Conservation (phyloP, 1,284 basidiomycete species). For the Irpex sp. region DNA sequence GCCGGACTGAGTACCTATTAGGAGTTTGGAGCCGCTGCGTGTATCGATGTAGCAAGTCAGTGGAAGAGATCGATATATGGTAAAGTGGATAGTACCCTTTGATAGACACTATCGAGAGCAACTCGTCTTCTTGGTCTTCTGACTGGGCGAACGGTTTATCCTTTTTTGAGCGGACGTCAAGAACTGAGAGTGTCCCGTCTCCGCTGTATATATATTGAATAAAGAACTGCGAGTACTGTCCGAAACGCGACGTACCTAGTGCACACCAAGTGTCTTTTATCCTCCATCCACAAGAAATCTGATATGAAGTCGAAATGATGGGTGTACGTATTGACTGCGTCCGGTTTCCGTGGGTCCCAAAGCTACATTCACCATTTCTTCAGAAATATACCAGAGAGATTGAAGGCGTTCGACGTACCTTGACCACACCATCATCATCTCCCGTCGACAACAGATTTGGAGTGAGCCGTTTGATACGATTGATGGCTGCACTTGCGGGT, state of each 20-base stretch:
- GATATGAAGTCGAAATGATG: slow-evolving; percentile 97
- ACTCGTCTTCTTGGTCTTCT: slow-evolving; percentile 95
- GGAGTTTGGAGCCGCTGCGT: slow-evolving; percentile 69
- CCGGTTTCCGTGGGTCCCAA: slow-evolving; percentile 81
- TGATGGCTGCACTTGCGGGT: slow-evolving; percentile 71
- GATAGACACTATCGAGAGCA: slow-evolving; percentile 82
- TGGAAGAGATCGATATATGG: too few species aligned
- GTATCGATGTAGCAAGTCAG: background rate
- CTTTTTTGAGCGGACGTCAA: slow-evolving; percentile 83
- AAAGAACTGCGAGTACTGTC: background rate
- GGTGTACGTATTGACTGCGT: slow-evolving; percentile 64
- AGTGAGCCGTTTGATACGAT: slow-evolving; percentile 71
- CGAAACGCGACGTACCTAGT: slow-evolving; percentile 60
- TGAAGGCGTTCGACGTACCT: slow-evolving; percentile 44
- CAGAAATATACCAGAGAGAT: background rate
- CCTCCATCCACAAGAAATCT: slow-evolving; percentile 84
- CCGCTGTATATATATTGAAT: slow-evolving; percentile 51
- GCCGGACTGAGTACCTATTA: slow-evolving; percentile 89
- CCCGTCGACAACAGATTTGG: slow-evolving; percentile 78
- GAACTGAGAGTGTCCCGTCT: slow-evolving; percentile 87
- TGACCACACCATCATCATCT: slow-evolving; percentile 92
- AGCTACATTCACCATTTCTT: slow-evolving; percentile 44
- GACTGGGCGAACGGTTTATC: slow-evolving; percentile 73
- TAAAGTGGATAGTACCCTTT: slow-evolving; percentile 50
- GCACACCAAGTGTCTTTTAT: slow-evolving; percentile 81